Evolutionary conservation across 257 asterid genomes (phyloP).

Genomic region (Cinchona pubescens): DNA sequence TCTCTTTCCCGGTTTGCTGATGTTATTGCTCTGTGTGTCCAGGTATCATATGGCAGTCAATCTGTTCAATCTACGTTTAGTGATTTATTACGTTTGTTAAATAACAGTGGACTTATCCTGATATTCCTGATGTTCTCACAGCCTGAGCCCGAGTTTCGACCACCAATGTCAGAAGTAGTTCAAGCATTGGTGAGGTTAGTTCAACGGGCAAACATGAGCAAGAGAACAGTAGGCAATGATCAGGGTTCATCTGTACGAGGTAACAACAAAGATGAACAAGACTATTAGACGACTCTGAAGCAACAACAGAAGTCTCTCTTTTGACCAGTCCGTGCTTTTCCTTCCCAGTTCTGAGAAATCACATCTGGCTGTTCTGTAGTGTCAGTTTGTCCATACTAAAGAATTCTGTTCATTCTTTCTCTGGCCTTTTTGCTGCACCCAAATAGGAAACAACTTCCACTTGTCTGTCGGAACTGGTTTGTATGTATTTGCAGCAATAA

Average conservation of each 20-base stretch:
- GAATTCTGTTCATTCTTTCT: not conserved
- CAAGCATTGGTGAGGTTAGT: conserved; percentile 88
- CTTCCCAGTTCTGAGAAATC: conserved; percentile 3
- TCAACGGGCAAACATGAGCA: conserved; percentile 97
- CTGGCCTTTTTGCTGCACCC: not conserved
- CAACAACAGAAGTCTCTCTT: not conserved
- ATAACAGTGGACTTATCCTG: not conserved
- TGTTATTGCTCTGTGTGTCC: conserved; percentile 92
- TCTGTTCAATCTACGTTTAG: not conserved
- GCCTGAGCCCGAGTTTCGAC: conserved; percentile 98
- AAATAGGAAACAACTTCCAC: not conserved
- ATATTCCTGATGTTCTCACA: conserved; percentile 27
- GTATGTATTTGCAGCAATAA: conserved; percentile 19
- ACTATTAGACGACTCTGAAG: conserved; percentile 18
- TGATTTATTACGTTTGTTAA: not conserved
- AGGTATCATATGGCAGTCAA: conserved; percentile 39
- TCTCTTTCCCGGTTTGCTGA: conserved; percentile 96
- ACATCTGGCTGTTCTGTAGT: not conserved
- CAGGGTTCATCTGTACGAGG: conserved; percentile 40
- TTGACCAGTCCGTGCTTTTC: not conserved
- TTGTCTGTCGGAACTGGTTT: conserved; percentile 1
- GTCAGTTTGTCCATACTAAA: conserved; percentile 7
- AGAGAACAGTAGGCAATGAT: conserved; percentile 82
- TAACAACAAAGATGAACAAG: conserved; percentile 50
- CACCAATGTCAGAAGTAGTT: conserved; percentile 97